Conservation (phyloP, 2,329 filamentous ascomycete species). For the Acarospora socialis region DNA sequence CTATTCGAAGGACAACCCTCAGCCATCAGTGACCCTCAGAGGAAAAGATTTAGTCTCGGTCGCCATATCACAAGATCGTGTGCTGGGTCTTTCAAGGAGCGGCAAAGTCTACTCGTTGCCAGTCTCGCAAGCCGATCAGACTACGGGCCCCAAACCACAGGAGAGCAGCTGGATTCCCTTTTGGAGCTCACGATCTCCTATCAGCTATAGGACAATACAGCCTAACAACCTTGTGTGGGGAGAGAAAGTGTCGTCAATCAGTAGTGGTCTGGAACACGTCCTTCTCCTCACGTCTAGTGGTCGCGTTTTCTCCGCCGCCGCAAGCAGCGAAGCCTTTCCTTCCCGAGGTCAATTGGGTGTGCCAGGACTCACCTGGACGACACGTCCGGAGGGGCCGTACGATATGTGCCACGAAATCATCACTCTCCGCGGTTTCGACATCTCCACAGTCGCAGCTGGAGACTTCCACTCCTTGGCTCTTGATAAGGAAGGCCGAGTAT, state of each 20-base stretch:
- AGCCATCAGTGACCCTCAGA: slow-evolving; percentile 56
- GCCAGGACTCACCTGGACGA: slow-evolving; percentile 66
- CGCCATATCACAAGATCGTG: slow-evolving; percentile 64
- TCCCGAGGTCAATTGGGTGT: slow-evolving; percentile 76
- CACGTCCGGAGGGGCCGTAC: slow-evolving; percentile 60
- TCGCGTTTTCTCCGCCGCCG: slow-evolving; percentile 77
- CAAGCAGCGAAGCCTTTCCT: slow-evolving; percentile 65
- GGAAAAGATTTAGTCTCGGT: slow-evolving; percentile 71
- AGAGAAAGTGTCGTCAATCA: slow-evolving; percentile 61
- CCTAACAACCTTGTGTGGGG: slow-evolving; percentile 50
- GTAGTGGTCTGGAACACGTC: slow-evolving; percentile 71
- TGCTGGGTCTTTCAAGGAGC: slow-evolving; percentile 60
- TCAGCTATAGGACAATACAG: slow-evolving; percentile 61
- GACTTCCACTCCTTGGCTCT: slow-evolving; percentile 74
- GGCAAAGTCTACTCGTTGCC: slow-evolving; percentile 79
- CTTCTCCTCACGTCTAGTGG: slow-evolving; percentile 73
- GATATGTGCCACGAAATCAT: slow-evolving; percentile 71
- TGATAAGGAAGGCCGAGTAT: slow-evolving; percentile 62
- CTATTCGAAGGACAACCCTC: slow-evolving; percentile 49
- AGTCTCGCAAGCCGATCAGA: slow-evolving; percentile 57
- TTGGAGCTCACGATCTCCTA: slow-evolving; percentile 42
- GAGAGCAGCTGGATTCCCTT: slow-evolving; percentile 62
- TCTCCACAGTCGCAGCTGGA: slow-evolving; percentile 64
- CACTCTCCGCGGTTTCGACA: slow-evolving; percentile 54
- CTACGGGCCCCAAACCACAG: slow-evolving; percentile 45